Evolutionary conservation across 495 filamentous ascomycete species (phyloP), one percentile per base, ranked within the genome.

Genomic region (Aspergillus egyptiacus): DNA sequence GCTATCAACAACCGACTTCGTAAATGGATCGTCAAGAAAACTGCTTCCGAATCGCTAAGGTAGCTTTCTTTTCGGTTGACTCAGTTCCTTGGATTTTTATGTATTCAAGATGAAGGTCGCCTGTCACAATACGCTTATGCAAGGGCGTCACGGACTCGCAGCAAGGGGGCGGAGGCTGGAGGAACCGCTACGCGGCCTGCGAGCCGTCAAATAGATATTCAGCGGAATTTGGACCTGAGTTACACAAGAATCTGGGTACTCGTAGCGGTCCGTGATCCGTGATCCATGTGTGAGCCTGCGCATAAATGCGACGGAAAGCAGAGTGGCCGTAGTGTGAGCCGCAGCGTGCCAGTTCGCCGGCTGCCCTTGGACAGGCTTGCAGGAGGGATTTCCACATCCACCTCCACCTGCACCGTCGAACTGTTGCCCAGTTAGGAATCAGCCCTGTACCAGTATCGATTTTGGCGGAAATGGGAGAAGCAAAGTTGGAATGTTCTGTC

Each of bases 271-370:
- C 35, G 19, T 41, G 20, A 32, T 34, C 11, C 37, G 48, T 44
- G 48, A 23, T 23, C 37, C 47, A 32, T 34, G 15, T 43, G 48
- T 44, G 48, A 23, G 32, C 37, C 47, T 36, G 15, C 38, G 38
- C 14, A 32, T 19, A 28, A 50, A 44, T 39, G 39, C 48, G 48
- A 17, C 14, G 17, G 38, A 14, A 34, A 33, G 31, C 14, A 27
- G 14, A 25, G 0, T n/a, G 20, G 10, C 36, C 8, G n/a, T n/a
- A n/a, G n/a, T 23, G 28, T 31, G 28, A 13, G 28, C 28, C n/a
- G 28, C 9, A 31, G 28, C 46, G 18, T 22, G 46, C 35, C n/a
- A 28, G 34, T n/a, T 30, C 33, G 28, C 1, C 5, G 17, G 23
- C 2, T 23, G 32, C 22, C 28, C 38, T 35, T 33, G n/a, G 48